Evolutionary conservation across 1,139 yeast genomes (phyloP).

Genomic region (Debaryomycetaceae sp.): DNA sequence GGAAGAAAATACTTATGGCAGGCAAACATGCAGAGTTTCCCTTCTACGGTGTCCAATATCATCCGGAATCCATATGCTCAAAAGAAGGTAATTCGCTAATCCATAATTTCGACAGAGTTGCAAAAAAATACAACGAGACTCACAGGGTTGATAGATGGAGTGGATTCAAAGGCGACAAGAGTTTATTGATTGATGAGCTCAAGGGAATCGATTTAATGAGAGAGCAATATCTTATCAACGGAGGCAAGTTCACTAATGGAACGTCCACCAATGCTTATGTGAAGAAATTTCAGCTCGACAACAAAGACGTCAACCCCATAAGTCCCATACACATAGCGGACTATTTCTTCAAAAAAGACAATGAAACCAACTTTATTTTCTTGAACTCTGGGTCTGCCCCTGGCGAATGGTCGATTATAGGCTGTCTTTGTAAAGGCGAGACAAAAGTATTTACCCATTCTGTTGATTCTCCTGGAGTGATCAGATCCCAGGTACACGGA

Average conservation of each 20-base stretch:
- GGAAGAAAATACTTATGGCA: conserved; percentile 66
- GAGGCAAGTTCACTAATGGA: conserved; percentile 1
- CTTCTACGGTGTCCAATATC: conserved; percentile 93
- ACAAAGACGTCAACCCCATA: conserved; percentile 7
- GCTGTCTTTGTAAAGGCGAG: conserved; percentile 51
- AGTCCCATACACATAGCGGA: conserved; percentile 52
- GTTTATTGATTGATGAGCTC: not conserved
- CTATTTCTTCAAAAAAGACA: conserved; percentile 15
- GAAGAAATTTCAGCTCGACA: conserved; percentile 13
- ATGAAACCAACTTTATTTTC: conserved; percentile 44
- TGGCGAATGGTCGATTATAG: conserved; percentile 86
- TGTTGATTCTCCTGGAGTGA: conserved; percentile 29
- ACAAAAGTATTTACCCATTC: conserved; percentile 70
- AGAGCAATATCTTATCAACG: conserved; percentile 2
- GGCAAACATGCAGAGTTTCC: conserved; percentile 61
- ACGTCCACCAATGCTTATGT: conserved; percentile 8
- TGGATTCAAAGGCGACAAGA: not conserved
- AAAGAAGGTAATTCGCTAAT: conserved; percentile 57
- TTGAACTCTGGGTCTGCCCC: conserved; percentile 76
- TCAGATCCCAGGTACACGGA: conserved; percentile 15
- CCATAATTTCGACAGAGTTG: conserved; percentile 58
- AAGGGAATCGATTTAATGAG: conserved; percentile 1
- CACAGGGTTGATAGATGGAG: not conserved
- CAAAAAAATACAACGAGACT: conserved; percentile 33
- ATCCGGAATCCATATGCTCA: conserved; percentile 94